Base-by-base conservation (phyloP, 2,329 filamentous ascomycete species). In the Aspergillus hortae region DNA sequence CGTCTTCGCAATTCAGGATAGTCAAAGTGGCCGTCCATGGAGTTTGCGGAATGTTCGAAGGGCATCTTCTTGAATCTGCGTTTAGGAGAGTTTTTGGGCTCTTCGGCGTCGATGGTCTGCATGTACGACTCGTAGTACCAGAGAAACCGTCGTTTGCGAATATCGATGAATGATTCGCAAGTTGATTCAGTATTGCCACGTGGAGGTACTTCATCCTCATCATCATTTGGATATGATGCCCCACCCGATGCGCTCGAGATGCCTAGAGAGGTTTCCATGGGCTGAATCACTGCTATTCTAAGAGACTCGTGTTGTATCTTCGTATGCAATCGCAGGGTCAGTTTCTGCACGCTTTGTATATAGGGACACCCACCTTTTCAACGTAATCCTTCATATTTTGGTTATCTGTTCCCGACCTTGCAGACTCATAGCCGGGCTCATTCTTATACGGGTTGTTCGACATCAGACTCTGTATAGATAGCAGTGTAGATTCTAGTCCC, bases 401-500 rank as follows among this genome's bases (percentile, higher is more conserved):
- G 71, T 89, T 87, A 68, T 95, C 90, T 4, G 79, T 74, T 1
- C 79, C 73, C 7, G 82, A 79, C 43, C 86, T 87, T 11, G 86
- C 82, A 54, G 88, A 81, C 68, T 97, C 92, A 61, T 90, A 96
- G 5, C 94, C 94, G 1, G 94, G 94, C 68, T 99, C 94, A 63
- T 97, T 96, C 67, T 94, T 90, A 71, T 96, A 97, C 0, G 92
- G 94, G 62, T 96, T 96, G 25, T 84, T 75, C 1, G 91, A 96
- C 87, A 99, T 92, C 42, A 99, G 78, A 69, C 92, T 96, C 72
- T 99, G 94, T 52, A 99, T 96, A 4, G 92, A 97, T 48, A 97
- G 83, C 44, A 99, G 73, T 45, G 97, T 90, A 1, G 92, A 97
- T 69, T 97, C 94, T 1, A 99, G 78, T 6, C 94, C 92, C 69